Conservation (phyloP, 495 filamentous ascomycete genomes). For the Daldinia decipiens region DNA sequence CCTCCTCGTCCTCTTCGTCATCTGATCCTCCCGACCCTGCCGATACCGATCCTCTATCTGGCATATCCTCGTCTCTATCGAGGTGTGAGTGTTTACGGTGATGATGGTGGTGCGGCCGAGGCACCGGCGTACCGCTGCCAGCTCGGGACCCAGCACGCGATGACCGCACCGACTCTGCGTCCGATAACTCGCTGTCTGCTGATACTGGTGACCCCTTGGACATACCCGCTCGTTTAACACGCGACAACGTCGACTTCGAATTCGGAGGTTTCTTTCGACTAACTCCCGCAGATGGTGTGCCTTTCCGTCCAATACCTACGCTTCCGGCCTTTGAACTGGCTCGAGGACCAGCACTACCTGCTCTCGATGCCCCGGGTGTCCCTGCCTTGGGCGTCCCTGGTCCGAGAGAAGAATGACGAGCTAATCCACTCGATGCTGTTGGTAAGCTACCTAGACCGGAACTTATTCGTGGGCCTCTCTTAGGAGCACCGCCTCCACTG, state of each 20-base stretch:
- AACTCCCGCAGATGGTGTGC: conserved; percentile 68
- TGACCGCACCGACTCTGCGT: conserved; percentile 67
- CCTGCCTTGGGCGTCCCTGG: conserved; percentile 87
- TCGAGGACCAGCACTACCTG: conserved; percentile 78
- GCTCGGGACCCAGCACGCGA: conserved; percentile 50
- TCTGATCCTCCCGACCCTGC: conserved; percentile 65
- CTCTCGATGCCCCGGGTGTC: conserved; percentile 68
- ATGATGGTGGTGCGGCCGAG: conserved; percentile 55
- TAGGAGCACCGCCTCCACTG: conserved; percentile 61
- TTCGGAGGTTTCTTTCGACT: conserved; percentile 66
- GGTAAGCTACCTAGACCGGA: conserved; percentile 72
- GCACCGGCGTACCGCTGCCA: conserved; percentile 62
- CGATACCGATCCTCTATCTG: conserved; percentile 56
- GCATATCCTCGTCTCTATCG: conserved; percentile 54
- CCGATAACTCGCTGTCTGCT: conserved; percentile 71
- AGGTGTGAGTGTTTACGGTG: conserved; percentile 49
- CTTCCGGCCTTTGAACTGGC: conserved; percentile 60
- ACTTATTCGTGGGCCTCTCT: conserved; percentile 78
- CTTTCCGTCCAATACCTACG: conserved; percentile 61
- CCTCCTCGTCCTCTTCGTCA: conserved; percentile 88
- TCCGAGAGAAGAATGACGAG: conserved; percentile 81
- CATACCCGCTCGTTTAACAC: conserved; percentile 59
- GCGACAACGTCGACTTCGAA: conserved; percentile 64
- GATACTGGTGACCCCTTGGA: conserved; percentile 70
- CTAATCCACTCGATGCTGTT: conserved; percentile 74